Conservation (phyloP, 257 asterid genomes). For the Verbena officinalis region DNA sequence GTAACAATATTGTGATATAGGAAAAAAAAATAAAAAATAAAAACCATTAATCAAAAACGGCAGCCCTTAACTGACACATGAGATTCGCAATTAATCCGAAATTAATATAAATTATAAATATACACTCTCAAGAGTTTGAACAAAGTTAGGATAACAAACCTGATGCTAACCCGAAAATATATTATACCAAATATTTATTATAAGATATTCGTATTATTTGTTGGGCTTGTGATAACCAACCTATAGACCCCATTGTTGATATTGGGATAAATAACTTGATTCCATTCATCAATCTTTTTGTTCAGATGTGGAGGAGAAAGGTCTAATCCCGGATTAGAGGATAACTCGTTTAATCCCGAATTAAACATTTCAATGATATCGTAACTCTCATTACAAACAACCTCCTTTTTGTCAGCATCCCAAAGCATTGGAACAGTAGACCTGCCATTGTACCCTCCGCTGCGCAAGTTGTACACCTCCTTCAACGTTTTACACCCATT, state of each 20-base stretch:
- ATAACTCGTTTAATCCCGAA: conserved; percentile 58
- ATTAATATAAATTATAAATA: too few species aligned
- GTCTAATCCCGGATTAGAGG: conserved; percentile 64
- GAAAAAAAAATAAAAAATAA: too few species aligned
- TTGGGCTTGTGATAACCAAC: conserved; percentile 31
- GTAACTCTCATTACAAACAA: conserved; percentile 88
- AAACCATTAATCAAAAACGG: too few species aligned
- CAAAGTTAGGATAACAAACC: too few species aligned
- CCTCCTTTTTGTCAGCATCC: conserved; percentile 67
- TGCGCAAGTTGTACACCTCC: conserved; percentile 62
- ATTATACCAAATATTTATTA: too few species aligned
- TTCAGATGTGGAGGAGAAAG: conserved; percentile 66
- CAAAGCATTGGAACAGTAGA: conserved; percentile 94
- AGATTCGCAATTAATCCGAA: too few species aligned
- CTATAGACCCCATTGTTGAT: conserved; percentile 91
- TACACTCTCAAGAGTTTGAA: too few species aligned
- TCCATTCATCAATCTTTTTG: conserved; percentile 67
- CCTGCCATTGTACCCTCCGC: conserved; percentile 75
- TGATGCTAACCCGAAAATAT: too few species aligned
- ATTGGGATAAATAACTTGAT: conserved; percentile 68
- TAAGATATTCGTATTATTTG: too few species aligned
- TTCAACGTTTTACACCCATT: conserved; percentile 66
- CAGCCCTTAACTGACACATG: too few species aligned
- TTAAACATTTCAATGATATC: conserved; percentile 77
- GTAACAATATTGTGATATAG: background rate